Evolutionary conservation across 805 yeast species (phyloP).

Genomic region (Candida andamanensis): DNA sequence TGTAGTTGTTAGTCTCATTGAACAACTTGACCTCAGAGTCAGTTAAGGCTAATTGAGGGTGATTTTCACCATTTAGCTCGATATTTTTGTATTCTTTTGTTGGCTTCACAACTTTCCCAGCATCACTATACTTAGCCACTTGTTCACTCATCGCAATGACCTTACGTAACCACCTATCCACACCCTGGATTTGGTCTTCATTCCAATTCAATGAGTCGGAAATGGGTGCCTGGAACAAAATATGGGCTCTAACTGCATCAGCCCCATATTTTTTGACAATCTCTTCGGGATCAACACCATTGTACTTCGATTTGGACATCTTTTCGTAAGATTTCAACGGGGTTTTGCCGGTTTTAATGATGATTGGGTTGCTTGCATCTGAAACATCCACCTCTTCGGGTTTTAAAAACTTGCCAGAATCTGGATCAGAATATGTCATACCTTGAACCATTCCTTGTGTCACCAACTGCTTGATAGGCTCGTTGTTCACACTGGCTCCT

Average conservation of each 20-base stretch:
- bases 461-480: constrained; percentile 74
- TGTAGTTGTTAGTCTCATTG: constrained; percentile 48
- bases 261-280: constrained; percentile 80
- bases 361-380: constrained; percentile 37
- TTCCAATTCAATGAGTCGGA: constrained; percentile 85
- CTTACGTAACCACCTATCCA: constrained; percentile 78
- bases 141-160: constrained; percentile 34
- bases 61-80: constrained; percentile 14
- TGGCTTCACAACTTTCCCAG: background rate
- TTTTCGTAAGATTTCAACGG: constrained; percentile 72
- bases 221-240: constrained; percentile 88
- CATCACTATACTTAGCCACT: constrained; percentile 7
- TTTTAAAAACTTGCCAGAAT: constrained; percentile 66
- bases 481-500: constrained; percentile 54
- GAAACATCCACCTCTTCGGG: constrained; percentile 63
- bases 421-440: constrained; percentile 69
- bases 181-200: constrained; percentile 77
- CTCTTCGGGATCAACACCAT: constrained; percentile 85
- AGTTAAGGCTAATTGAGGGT: constrained; percentile 21
- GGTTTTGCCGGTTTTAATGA: constrained; percentile 43
- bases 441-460: constrained; percentile 99
- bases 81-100: constrained; percentile 10
- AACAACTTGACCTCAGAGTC: constrained; percentile 51
- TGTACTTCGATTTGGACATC: constrained; percentile 94
- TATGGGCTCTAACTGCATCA: constrained; percentile 91